These are phyloP conservation scores for Flammula alnicola DNA, from an alignment of 1,284 basidiomycete species.

Conservation along the genomic window DNA sequence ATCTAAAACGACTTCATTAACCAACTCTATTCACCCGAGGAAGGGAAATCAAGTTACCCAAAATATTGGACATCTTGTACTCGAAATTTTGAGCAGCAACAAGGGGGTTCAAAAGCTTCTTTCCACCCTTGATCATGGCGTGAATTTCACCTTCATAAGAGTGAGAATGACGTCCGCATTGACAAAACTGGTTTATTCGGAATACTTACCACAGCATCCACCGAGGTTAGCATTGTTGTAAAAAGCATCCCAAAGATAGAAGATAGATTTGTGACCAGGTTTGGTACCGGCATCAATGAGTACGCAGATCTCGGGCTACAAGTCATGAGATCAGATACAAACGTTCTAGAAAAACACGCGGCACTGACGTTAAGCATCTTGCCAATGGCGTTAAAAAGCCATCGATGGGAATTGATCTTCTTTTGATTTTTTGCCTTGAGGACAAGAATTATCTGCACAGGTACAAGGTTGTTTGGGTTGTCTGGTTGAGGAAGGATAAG, in stretches of 20 bases:
- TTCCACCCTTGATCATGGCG: slow-evolving; percentile 93
- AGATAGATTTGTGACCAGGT: slow-evolving; percentile 95
- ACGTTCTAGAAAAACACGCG: background rate
- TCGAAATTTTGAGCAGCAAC: slow-evolving; percentile 98
- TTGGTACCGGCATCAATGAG: slow-evolving; percentile 95
- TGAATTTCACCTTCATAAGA: slow-evolving; percentile 78
- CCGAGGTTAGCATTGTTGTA: slow-evolving; percentile 69
- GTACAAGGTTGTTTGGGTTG: slow-evolving; percentile 90
- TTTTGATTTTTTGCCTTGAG: slow-evolving; percentile 98
- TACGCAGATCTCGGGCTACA: slow-evolving; percentile 87
- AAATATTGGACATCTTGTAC: slow-evolving; percentile 96
- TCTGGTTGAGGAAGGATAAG: slow-evolving; percentile 89
- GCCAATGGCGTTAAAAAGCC: slow-evolving; percentile 98
- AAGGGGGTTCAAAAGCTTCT: slow-evolving; percentile 91
- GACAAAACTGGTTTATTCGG: too few relatives aligned
- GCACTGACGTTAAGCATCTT: slow-evolving; percentile 71
- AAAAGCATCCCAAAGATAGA: slow-evolving; percentile 95
- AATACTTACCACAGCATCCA: slow-evolving; percentile 49
- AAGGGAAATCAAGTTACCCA: slow-evolving; percentile 19
- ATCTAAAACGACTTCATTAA: slow-evolving; percentile 47
- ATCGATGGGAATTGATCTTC: slow-evolving; percentile 96
- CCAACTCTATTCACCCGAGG: background rate
- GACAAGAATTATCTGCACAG: slow-evolving; percentile 94
- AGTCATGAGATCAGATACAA: slow-evolving; percentile 1
- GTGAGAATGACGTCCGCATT: too few relatives aligned